These are phyloP conservation scores for Clavispora vitiphila DNA, from an alignment of 805 yeast genomes.

Conservation along the genomic window DNA sequence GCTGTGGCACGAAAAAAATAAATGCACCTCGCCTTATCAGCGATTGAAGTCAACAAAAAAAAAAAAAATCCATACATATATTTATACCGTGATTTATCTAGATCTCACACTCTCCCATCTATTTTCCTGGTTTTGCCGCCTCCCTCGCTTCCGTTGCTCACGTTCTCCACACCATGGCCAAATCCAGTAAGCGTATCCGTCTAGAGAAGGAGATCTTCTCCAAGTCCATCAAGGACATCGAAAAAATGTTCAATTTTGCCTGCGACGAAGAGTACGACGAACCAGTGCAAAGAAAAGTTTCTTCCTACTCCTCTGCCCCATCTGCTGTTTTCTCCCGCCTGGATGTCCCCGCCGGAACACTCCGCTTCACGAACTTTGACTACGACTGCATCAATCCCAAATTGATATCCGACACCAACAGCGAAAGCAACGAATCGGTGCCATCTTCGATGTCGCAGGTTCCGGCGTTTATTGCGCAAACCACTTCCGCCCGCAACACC, in stretches of 20 bases:
- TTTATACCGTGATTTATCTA: not conserved
- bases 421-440: conserved; percentile 1
- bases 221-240: conserved; percentile 14
- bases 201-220: conserved; percentile 14
- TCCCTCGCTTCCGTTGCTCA: not conserved
- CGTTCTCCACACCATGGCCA: conserved; percentile 4
- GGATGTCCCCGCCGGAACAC: conserved; percentile 9
- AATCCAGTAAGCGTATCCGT: conserved; percentile 12
- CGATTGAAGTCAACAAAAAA: not conserved
- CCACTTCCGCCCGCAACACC: not conserved
- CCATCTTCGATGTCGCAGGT: not conserved
- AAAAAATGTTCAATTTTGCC: conserved; percentile 11
- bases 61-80: not conserved
- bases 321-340: conserved; percentile 2
- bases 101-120: not conserved
- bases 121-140: not conserved
- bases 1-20: not conserved
- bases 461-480: not conserved
- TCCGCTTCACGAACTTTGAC: conserved; percentile 3
- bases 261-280: conserved; percentile 2
- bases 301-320: not conserved
- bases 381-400: conserved; percentile 12
- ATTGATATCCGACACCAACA: conserved; percentile 5
- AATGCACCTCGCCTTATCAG: not conserved
- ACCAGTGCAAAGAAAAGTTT: not conserved